phyloP scores from a whole-genome alignment of 2,329 filamentous ascomycete genomes.

The Hawksworthiomyces lignivorus region DNA sequence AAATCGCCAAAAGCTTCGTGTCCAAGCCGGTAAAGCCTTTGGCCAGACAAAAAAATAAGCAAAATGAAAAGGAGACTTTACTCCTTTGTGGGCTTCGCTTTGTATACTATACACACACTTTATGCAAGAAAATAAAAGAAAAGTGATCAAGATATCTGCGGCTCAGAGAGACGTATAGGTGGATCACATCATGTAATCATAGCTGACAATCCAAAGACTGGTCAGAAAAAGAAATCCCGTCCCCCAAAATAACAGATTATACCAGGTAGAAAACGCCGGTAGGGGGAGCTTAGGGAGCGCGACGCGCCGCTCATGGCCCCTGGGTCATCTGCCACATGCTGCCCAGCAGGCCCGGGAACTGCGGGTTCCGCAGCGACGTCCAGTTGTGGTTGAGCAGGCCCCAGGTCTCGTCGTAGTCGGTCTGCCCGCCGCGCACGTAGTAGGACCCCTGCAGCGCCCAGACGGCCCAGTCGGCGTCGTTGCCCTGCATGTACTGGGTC shows the following conservation, averaged over 20 bases:
- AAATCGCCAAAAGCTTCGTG: too few relatives aligned
- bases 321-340: conserved; percentile 32
- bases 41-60: too few relatives aligned
- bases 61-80: too few relatives aligned
- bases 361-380: conserved; percentile 30
- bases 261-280: not conserved
- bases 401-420: conserved; percentile 46
- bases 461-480: conserved; percentile 52
- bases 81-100: too few relatives aligned
- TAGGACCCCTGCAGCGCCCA: conserved; percentile 54
- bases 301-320: conserved; percentile 16
- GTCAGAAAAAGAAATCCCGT: too few relatives aligned
- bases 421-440: conserved; percentile 42
- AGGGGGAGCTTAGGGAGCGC: too few relatives aligned
- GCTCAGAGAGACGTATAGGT: too few relatives aligned
- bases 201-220: too few relatives aligned
- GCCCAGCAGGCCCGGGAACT: conserved; percentile 28
- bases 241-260: not conserved
- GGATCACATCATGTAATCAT: too few relatives aligned
- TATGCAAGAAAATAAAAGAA: not conserved
- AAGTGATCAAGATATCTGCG: not conserved
- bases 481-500: conserved; percentile 42
- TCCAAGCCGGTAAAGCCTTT: too few relatives aligned
- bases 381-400: conserved; percentile 32
- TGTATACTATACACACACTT: too few relatives aligned